Percentiles rank a stretch among this genome's conserved stretches.
Evolutionary conservation across 2,329 filamentous ascomycete genomes (phyloP).

Genomic region (Amylocarpus encephaloides): DNA sequence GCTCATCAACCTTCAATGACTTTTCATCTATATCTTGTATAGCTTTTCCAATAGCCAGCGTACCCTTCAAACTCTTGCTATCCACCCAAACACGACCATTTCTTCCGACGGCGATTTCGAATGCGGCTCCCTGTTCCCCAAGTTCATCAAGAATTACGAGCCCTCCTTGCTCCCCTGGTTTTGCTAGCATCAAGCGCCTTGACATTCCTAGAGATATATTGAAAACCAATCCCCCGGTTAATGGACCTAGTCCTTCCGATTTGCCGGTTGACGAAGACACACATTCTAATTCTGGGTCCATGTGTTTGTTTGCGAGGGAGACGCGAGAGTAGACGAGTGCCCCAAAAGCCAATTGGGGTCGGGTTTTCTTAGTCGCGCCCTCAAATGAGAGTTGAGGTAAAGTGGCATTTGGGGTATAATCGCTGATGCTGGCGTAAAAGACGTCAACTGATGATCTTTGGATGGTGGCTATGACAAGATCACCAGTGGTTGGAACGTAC

Average conservation of each 20-base stretch:
- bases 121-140: conserved; percentile 68
- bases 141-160: conserved; percentile 74
- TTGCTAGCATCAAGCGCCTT: conserved; percentile 65
- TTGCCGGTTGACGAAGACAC: conserved; percentile 82
- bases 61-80: conserved; percentile 64
- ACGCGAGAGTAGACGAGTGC: conserved; percentile 87
- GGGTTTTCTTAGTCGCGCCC: conserved; percentile 83
- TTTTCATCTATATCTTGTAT: conserved; percentile 71
- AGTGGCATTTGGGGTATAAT: conserved; percentile 56
- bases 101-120: conserved; percentile 88
- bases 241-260: conserved; percentile 75
- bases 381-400: conserved; percentile 91
- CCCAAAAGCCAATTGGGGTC: conserved; percentile 68
- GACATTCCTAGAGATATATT: conserved; percentile 74
- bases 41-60: conserved; percentile 72
- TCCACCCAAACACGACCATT: conserved; percentile 93
- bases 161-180: conserved; percentile 53
- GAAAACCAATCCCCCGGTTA: conserved; percentile 83
- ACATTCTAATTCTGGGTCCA: conserved; percentile 87
- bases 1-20: conserved; percentile 55
- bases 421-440: conserved; percentile 73
- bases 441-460: conserved; percentile 68
- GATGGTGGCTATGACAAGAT: conserved; percentile 84
- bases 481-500: conserved; percentile 74
- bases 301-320: conserved; percentile 67